Evolutionary conservation across 441 rosid species (phyloP).

Genomic region (Pelargonium hybrid): DNA sequence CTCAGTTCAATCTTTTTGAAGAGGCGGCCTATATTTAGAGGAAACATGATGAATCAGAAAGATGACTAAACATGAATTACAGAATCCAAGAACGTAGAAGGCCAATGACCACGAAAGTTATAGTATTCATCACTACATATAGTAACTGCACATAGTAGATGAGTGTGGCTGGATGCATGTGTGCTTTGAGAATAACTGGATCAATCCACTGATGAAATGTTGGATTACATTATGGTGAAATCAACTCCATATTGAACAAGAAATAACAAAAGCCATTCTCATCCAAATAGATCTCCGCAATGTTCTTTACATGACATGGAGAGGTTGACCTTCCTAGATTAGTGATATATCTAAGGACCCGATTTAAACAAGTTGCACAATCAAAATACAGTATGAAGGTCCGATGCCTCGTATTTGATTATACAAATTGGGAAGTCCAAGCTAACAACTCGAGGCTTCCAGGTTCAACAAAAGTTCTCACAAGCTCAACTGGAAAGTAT

Average conservation of each 20-base stretch:
- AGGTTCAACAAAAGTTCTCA: neutral
- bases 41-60: conserved; percentile 13
- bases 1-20: conserved; percentile 84
- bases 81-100: neutral
- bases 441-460: neutral
- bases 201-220: neutral
- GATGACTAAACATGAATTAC: neutral
- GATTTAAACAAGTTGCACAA: neutral
- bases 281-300: neutral
- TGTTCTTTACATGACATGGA: neutral
- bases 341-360: neutral
- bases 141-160: neutral
- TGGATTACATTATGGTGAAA: neutral
- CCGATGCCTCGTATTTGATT: neutral
- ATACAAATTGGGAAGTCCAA: neutral
- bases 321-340: neutral
- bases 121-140: neutral
- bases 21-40: conserved; percentile 49
- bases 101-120: neutral
- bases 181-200: neutral
- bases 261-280: neutral
- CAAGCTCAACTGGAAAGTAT: neutral
- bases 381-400: neutral
- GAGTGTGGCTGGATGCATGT: neutral
- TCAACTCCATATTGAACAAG: neutral